A percentile compares a stretch with the other conserved stretches of the same genome.
Evolutionary conservation across 2,329 filamentous ascomycete genomes (phyloP).

Genomic region (Kalaharituber pfeilii): DNA sequence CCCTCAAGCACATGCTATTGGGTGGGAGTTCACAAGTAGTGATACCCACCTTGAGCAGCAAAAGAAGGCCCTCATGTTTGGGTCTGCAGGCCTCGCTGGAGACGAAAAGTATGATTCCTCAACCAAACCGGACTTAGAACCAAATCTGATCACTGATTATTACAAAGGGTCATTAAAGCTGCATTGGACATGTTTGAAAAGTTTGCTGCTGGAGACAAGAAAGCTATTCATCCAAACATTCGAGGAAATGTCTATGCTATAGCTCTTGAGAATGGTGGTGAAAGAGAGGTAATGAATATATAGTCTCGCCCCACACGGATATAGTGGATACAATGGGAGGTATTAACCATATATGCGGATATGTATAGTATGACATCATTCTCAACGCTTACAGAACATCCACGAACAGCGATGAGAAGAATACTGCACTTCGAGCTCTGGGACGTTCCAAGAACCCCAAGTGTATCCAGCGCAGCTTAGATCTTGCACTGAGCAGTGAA

Average conservation of each 20-base stretch:
- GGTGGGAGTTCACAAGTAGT: slow-evolving; percentile 69
- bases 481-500: slow-evolving; percentile 55
- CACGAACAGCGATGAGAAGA: slow-evolving; percentile 70
- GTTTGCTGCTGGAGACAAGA: slow-evolving; percentile 60
- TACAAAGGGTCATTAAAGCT: slow-evolving; percentile 45
- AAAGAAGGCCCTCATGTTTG: slow-evolving; percentile 85
- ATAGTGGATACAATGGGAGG: not conserved
- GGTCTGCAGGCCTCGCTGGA: slow-evolving; percentile 60
- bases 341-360: not conserved
- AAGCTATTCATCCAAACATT: slow-evolving; percentile 81
- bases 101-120: slow-evolving; percentile 39
- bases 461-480: slow-evolving; percentile 65
- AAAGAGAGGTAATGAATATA: slow-evolving; percentile 47
- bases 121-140: not conserved
- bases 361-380: slow-evolving; percentile 50
- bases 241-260: slow-evolving; percentile 74
- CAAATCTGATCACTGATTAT: not conserved
- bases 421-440: slow-evolving; percentile 69
- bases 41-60: slow-evolving; percentile 86
- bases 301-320: not conserved
- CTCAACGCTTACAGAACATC: slow-evolving; percentile 59
- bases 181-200: slow-evolving; percentile 82
- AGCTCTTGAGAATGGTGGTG: slow-evolving; percentile 64
- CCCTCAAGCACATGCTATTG: slow-evolving; percentile 65
- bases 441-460: slow-evolving; percentile 61